phyloP scores from a whole-genome alignment of 805 yeast species.

The Vanderwaltozyma yarrowii region DNA sequence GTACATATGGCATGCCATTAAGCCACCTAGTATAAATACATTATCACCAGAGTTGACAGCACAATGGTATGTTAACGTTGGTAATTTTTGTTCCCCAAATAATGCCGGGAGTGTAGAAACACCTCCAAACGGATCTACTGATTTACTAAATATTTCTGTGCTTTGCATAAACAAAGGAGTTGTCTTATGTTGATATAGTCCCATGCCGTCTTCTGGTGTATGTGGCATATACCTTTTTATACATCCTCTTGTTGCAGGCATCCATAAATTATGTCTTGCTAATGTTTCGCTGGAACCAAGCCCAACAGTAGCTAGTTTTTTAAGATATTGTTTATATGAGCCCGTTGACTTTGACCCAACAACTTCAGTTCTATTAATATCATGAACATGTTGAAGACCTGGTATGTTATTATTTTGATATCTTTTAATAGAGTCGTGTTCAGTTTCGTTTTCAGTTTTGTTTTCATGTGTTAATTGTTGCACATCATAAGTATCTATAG shows the following conservation, averaged over 20 bases:
- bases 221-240: background rate
- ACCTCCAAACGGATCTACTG: conserved; percentile 17
- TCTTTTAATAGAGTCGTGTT: no score
- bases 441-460: background rate
- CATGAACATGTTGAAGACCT: background rate
- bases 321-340: conserved; percentile 1
- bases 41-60: conserved; percentile 31
- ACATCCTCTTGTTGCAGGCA: conserved; percentile 13
- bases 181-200: conserved; percentile 10
- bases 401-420: background rate
- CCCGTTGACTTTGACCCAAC: background rate
- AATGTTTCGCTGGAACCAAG: conserved; percentile 9
- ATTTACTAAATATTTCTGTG: conserved; percentile 12
- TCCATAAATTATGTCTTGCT: conserved; percentile 23
- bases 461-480: no score
- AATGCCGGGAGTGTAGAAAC: conserved; percentile 20
- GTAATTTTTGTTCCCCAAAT: conserved; percentile 32
- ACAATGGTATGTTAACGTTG: conserved; percentile 37
- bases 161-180: conserved; percentile 20
- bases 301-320: background rate
- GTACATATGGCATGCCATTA: conserved; percentile 22
- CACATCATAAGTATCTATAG: background rate
- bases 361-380: background rate
- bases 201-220: background rate
- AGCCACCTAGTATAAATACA: conserved; percentile 39